Evolutionary conservation across 768 basidiomycete species (phyloP), one percentile per base, ranked within the genome.

Genomic region (Astraeus odoratus): DNA sequence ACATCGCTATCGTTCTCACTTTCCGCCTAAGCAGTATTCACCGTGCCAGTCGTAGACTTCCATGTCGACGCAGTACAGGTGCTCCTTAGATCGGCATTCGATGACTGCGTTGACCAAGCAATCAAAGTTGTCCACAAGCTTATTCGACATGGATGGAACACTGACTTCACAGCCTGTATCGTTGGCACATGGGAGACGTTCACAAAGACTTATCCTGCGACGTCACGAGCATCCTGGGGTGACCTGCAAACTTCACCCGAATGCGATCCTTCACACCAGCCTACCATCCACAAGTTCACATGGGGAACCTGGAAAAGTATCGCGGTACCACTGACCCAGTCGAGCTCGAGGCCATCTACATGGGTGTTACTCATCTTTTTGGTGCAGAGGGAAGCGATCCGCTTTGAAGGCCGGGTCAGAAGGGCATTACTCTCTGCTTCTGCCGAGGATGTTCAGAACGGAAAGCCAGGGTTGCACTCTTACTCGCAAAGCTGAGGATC

Each of bases 71-170:
- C 70, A 15, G 64, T 70, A 73, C 66, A 53, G 50, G 72, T 50
- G 40, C 16, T 16, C 27, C 8, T 26, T 36, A 25, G 3, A 6
- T 26, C 22, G 19, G 0, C 23, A 8, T 22, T n/a, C 18, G 29
- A 44, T 26, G 36, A 20, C 42, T 45, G 22, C 42, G 8, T 6
- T 6, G 23, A 26, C 20, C 16, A 35, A 19, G 34, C 12, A 37
- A 29, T 20, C 13, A 23, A 27, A 39, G 10, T 29, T 4, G 24
- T 19, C 36, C n/a, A 18, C 1, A 47, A 86, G 85, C 47, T 67
- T 87, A 12, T 86, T 86, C 56, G 85, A 88, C 60, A 88, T 87
- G 86, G 86, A 88, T 59, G 85, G 85, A 44, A 91, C 86, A 26
- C 70, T 87, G 41, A 93, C 59, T 91, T 87, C 16, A 91, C 86